phyloP scores from a whole-genome alignment of 768 basidiomycete genomes.

The Leccinum olivaceopallidum region DNA sequence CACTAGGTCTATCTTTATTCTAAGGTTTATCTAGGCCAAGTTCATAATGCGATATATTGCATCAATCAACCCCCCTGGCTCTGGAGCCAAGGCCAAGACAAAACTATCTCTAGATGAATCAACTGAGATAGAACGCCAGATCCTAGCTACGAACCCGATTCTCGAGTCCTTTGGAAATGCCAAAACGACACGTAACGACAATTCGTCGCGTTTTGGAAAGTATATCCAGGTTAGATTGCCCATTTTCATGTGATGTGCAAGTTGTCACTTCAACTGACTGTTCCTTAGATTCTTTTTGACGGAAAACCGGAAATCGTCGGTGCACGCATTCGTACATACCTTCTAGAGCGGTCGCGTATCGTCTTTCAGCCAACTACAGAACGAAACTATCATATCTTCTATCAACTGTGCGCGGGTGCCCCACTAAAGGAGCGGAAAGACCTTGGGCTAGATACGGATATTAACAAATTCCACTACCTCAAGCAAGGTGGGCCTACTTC shows the following conservation, averaged over 20 bases:
- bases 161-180: conserved; percentile 99
- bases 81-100: conserved; percentile 59
- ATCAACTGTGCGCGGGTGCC: conserved; percentile 96
- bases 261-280: background rate
- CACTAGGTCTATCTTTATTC: conserved; percentile 3
- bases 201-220: conserved; percentile 98
- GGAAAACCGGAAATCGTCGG: conserved; percentile 96
- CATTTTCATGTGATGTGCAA: background rate
- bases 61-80: conserved; percentile 86
- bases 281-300: conserved; percentile 88
- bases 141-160: conserved; percentile 98
- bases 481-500: conserved; percentile 91
- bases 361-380: conserved; percentile 97
- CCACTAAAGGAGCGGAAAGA: conserved; percentile 95
- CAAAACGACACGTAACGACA: conserved; percentile 98
- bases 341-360: conserved; percentile 94
- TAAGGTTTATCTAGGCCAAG: conserved; percentile 64
- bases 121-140: conserved; percentile 95
- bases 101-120: conserved; percentile 81
- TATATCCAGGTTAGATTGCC: conserved; percentile 78
- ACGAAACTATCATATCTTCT: conserved; percentile 99
- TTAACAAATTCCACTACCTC: conserved; percentile 87
- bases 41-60: conserved; percentile 99
- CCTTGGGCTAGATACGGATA: conserved; percentile 83
- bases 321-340: conserved; percentile 97